Base-by-base conservation (phyloP, 2,329 filamentous ascomycete genomes). In the Lachnellula subtilissima region DNA sequence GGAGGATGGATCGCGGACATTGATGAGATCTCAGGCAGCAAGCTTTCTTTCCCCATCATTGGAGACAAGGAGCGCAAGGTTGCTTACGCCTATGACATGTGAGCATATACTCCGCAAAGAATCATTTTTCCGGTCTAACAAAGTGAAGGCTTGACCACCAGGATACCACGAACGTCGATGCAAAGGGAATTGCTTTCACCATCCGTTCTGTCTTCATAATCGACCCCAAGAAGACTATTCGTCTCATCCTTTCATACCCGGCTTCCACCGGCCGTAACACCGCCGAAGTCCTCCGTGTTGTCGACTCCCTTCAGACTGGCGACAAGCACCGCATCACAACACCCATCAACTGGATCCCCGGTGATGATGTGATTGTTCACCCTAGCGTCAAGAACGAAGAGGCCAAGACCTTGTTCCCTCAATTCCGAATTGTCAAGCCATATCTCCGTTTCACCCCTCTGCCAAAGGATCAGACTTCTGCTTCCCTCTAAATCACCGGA, bases 121-220 rank as follows among this genome's bases (percentile, higher is more conserved):
- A 15, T 1, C 8, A 17, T 12, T 28, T 5, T 47, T 12, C 14
- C 23, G 45, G 25, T 11, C 23, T 47, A 11, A 47, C 14, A 32
- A 9, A 47, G 23, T 32, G 23, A 25, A 85, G 82, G 82, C 78
- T 92, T 68, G 88, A 91, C 76, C 82, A 88, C 76, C 87, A 91
- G 73, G 88, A 91, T 73, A 82, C 85, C 67, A 88, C 85, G 77
- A 91, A 91, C 75, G 86, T 91, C 56, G 88, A 91, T 73, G 74
- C 81, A 69, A 90, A 90, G 82, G 87, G 87, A 66, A 88, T 93
- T 66, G 91, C 91, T 55, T 93, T 96, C 77, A 96, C 92, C 67
- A 96, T 97, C 76, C 90, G 92, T 69, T 91, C 88, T 66, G 92
- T 96, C 71, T 96, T 95, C 81, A 81, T 96, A 76, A 94, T 96